Evolutionary conservation across 345 rosid species (phyloP).

Genomic region (Diplotaxis tenuifolia): DNA sequence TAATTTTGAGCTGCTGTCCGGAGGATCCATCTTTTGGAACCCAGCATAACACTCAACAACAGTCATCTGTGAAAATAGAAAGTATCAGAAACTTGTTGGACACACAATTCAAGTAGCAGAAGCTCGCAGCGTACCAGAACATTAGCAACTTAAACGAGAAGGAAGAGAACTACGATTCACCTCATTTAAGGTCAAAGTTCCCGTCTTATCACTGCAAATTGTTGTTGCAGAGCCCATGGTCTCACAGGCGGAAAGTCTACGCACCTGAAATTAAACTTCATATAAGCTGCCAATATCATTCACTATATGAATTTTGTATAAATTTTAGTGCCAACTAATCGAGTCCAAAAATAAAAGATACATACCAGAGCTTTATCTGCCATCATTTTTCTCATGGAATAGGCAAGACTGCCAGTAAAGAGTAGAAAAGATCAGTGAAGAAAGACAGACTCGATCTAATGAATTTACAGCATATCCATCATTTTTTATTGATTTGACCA

Average conservation of each 20-base stretch:
- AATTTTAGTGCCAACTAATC: not conserved
- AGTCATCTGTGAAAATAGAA: conserved; percentile 62
- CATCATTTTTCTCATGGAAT: conserved; percentile 99
- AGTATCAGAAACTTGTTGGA: not conserved
- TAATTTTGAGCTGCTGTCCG: not conserved
- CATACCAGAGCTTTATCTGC: conserved; percentile 94
- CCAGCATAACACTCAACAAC: conserved; percentile 79
- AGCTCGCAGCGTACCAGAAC: not conserved
- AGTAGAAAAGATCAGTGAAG: conserved; percentile 9
- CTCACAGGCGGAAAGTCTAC: conserved; percentile 96
- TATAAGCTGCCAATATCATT: conserved; percentile 8
- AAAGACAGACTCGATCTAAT: not conserved
- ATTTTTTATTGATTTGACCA: not conserved
- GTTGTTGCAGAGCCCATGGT: conserved; percentile 99
- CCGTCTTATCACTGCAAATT: conserved; percentile 97
- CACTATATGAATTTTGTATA: not conserved
- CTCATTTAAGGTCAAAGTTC: conserved; percentile 87
- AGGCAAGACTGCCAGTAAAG: conserved; percentile 67
- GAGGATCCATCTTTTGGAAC: conserved; percentile 26
- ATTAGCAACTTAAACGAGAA: conserved; percentile 14
- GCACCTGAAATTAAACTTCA: conserved; percentile 56
- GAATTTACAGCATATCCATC: conserved; percentile 5
- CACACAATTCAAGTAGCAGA: not conserved
- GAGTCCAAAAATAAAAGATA: not conserved
- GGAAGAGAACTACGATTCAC: conserved; percentile 32